Evolutionary conservation across 2,329 filamentous ascomycete species (phyloP).

Genomic region (Hymenotorrendiella dingleyae): DNA sequence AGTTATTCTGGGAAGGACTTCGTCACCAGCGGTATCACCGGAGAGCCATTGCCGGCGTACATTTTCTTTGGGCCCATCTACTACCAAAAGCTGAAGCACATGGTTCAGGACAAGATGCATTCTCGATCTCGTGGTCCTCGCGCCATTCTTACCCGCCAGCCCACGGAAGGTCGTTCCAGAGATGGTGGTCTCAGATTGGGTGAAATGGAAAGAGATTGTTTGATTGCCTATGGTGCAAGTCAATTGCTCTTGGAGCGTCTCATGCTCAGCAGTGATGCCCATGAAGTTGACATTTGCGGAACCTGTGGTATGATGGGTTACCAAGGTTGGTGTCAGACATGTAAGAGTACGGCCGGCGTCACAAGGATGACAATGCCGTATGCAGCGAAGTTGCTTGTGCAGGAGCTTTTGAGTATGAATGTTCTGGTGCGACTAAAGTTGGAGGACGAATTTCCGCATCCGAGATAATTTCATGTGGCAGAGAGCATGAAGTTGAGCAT

Average conservation of each 20-base stretch:
- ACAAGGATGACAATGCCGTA: conserved; percentile 96
- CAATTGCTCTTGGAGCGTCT: conserved; percentile 88
- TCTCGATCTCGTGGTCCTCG: conserved; percentile 83
- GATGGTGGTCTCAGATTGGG: conserved; percentile 89
- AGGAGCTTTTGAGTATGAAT: conserved; percentile 98
- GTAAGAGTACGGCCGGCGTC: conserved; percentile 76
- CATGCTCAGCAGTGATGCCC: conserved; percentile 90
- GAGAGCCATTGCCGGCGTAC: conserved; percentile 88
- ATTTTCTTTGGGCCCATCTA: conserved; percentile 99
- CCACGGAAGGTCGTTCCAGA: conserved; percentile 88
- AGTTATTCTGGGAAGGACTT: conserved; percentile 97
- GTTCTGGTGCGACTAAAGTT: conserved; percentile 88
- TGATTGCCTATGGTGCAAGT: conserved; percentile 93
- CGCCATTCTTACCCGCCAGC: conserved; percentile 89
- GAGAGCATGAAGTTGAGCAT: too few species aligned
- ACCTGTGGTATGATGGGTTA: conserved; percentile 93
- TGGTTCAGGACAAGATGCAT: conserved; percentile 99
- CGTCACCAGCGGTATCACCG: conserved; percentile 90
- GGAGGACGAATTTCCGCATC: conserved; percentile 80
- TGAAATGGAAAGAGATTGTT: conserved; percentile 98
- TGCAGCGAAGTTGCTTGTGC: conserved; percentile 89
- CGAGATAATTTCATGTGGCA: too few species aligned
- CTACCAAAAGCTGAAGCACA: conserved; percentile 99
- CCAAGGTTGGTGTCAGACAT: conserved; percentile 89
- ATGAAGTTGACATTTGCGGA: conserved; percentile 90